phyloP scores from a whole-genome alignment of 768 basidiomycete genomes.

The Tulasnella calospora region DNA sequence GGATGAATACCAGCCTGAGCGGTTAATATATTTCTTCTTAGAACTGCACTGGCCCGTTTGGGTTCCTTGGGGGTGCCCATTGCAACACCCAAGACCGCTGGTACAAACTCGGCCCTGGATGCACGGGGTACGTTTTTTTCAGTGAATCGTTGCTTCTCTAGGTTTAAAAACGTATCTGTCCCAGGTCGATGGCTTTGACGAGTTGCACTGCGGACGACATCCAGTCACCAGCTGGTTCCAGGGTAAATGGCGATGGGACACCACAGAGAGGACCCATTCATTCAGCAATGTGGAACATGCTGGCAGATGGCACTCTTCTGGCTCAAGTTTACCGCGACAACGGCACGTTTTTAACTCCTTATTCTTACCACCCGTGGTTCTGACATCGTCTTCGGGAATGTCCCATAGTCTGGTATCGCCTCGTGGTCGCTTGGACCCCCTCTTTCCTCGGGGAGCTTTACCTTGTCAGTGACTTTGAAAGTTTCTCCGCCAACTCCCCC shows the following conservation, averaged over 20 bases:
- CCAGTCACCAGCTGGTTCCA: not conserved
- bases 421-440: not conserved
- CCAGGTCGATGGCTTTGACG: not conserved
- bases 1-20: not conserved
- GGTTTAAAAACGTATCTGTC: not conserved
- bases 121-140: not conserved
- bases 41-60: not conserved
- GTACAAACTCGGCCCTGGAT: not conserved
- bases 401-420: not conserved
- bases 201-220: not conserved
- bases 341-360: not conserved
- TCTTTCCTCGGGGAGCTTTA: not conserved
- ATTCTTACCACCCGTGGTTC: not conserved
- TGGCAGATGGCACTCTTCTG: not conserved
- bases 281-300: not conserved
- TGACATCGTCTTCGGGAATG: not conserved
- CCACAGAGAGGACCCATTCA: not conserved
- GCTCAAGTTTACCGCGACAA: not conserved
- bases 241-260: not conserved
- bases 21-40: not conserved
- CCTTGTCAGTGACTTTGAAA: slow-evolving; percentile 1
- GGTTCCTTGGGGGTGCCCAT: not conserved
- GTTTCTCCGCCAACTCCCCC: not conserved
- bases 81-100: not conserved
- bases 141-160: no score